Conservation (phyloP, 495 filamentous ascomycete genomes). For the Xylaria venustula region DNA sequence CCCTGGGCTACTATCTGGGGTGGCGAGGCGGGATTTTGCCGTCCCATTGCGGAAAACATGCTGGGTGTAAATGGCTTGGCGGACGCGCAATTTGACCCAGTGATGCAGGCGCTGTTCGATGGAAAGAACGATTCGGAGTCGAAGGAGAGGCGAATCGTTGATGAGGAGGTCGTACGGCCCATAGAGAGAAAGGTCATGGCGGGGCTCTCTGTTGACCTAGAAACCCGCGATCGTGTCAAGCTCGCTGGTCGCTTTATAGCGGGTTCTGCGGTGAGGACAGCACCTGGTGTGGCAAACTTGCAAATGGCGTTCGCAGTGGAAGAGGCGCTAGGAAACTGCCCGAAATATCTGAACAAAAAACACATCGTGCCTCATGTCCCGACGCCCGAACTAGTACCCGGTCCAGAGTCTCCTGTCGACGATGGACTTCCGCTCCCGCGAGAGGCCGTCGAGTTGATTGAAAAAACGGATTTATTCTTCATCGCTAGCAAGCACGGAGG, state of each 20-base stretch:
- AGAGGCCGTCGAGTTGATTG: conserved; percentile 57
- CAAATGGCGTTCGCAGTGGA: conserved; percentile 66
- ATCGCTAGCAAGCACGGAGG: conserved; percentile 62
- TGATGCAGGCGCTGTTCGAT: conserved; percentile 37
- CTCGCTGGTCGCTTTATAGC: conserved; percentile 62
- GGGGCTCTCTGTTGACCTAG: conserved; percentile 65
- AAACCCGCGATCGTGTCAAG: conserved; percentile 65
- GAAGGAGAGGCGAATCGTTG: conserved; percentile 30
- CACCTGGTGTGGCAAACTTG: conserved; percentile 45
- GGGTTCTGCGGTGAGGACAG: conserved; percentile 39
- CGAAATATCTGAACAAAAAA: conserved; percentile 80
- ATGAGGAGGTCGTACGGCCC: conserved; percentile 30
- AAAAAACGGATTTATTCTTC: conserved; percentile 73
- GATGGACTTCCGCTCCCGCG: conserved; percentile 33
- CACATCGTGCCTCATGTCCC: conserved; percentile 54
- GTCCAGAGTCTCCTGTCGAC: background rate
- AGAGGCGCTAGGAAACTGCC: conserved; percentile 74
- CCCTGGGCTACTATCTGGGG: conserved; percentile 78
- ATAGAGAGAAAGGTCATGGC: conserved; percentile 48
- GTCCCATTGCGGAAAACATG: conserved; percentile 53
- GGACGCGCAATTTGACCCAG: conserved; percentile 62
- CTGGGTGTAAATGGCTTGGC: conserved; percentile 61
- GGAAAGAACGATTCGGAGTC: conserved; percentile 35
- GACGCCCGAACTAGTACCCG: conserved; percentile 46
- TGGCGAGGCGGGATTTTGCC: conserved; percentile 64